These are phyloP conservation scores for Colletotrichum simmondsii DNA, from an alignment of 2,329 filamentous ascomycete species.

Conservation along the genomic window DNA sequence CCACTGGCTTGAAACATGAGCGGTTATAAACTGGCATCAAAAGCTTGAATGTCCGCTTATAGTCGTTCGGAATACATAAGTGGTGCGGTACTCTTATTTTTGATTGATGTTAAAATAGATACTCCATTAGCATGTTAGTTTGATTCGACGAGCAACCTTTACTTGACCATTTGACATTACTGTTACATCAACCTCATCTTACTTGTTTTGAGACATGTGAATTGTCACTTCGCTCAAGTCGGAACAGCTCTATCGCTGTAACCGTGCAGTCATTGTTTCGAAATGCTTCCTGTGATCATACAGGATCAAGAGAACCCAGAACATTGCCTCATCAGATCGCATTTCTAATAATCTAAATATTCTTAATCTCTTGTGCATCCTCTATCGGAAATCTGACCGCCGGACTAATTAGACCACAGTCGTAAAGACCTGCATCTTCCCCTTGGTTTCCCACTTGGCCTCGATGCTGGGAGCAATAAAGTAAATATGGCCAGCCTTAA, in stretches of 20 bases:
- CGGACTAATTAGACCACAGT: conserved; percentile 39
- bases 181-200: too few relatives aligned
- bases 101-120: neutral
- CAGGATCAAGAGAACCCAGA: neutral
- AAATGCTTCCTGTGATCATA: neutral
- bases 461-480: conserved; percentile 69
- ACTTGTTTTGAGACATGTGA: too few relatives aligned
- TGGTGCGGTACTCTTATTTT: neutral
- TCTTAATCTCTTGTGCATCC: neutral
- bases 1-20: neutral
- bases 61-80: neutral
- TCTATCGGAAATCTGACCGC: neutral
- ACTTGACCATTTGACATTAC: too few relatives aligned
- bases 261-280: neutral
- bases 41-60: neutral
- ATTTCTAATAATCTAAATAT: neutral
- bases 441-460: conserved; percentile 44
- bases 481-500: conserved; percentile 73
- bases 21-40: neutral
- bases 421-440: conserved; percentile 50
- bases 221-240: too few relatives aligned
- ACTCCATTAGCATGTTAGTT: neutral
- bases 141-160: neutral
- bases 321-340: neutral
- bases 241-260: too few relatives aligned